Conservation (phyloP, 202 grass and related monocot genomes). For the Bolboschoenoplectus hybrid region DNA sequence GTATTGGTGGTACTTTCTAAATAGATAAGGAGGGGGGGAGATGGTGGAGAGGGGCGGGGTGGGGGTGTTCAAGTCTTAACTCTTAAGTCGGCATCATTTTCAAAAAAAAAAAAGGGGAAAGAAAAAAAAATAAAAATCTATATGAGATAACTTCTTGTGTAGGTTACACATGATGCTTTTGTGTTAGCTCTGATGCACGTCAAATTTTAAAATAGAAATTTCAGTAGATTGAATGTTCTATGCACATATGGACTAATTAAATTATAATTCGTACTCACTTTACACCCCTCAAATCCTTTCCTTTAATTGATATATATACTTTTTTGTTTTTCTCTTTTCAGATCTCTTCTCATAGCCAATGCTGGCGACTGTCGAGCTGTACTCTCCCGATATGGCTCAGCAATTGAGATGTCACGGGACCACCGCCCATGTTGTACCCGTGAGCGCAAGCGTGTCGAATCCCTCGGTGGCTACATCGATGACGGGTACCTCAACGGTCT, state of each 20-base stretch:
- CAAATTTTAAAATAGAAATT: conserved; percentile 20
- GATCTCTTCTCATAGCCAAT: conserved; percentile 87
- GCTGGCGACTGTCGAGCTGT: conserved; percentile 92
- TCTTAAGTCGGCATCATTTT: neutral
- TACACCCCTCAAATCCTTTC: neutral
- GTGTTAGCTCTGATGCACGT: neutral
- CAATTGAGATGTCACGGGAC: conserved; percentile 84
- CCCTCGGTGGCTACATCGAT: conserved; percentile 74
- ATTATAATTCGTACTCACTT: neutral
- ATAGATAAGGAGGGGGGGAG: neutral
- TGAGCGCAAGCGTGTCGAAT: conserved; percentile 67
- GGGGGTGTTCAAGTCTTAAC: no score
- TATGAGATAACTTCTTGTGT: conserved; percentile 13
- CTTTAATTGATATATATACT: neutral
- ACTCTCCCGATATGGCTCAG: conserved; percentile 60
- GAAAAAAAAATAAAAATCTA: neutral
- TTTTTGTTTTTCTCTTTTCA: conserved; percentile 37
- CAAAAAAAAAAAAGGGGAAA: neutral
- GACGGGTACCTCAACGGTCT: conserved; percentile 78
- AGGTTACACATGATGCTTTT: neutral
- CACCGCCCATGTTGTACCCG: conserved; percentile 66
- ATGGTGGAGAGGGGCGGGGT: no score
- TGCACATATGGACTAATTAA: neutral
- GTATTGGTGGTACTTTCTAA: neutral
- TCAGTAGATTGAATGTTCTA: conserved; percentile 1